Percentiles rank a stretch among this genome's conserved stretches.
These are phyloP conservation scores for Caryopteris hybrid DNA, from an alignment of 305 asterid genomes.

Conservation along the genomic window DNA sequence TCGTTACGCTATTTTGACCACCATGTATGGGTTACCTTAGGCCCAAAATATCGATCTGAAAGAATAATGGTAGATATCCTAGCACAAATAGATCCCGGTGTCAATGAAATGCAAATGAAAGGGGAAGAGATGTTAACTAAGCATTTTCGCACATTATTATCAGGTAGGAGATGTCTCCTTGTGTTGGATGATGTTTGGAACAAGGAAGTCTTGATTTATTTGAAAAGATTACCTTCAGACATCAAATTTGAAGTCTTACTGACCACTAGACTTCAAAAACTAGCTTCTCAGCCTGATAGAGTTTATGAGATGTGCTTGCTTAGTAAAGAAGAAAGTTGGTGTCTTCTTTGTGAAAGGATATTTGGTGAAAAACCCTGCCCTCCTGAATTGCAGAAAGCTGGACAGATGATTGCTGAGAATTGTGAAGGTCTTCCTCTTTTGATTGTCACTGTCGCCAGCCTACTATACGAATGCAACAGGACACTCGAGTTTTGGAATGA, in stretches of 20 bases:
- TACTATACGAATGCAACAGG: not conserved
- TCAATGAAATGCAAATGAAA: too few species aligned
- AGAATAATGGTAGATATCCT: too few species aligned
- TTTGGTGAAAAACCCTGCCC: not conserved
- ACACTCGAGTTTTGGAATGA: not conserved
- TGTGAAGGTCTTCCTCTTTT: constrained; percentile 15
- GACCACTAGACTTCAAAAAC: constrained; percentile 9
- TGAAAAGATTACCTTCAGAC: not conserved
- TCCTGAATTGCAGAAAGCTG: not conserved
- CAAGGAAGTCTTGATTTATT: not conserved
- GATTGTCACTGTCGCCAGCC: not conserved
- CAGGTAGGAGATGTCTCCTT: not conserved
- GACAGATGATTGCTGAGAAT: too few species aligned
- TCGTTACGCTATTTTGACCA: too few species aligned
- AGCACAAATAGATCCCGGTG: too few species aligned
- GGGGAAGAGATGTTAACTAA: not conserved
- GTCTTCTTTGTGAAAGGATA: not conserved
- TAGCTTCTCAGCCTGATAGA: too few species aligned
- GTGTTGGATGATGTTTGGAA: constrained; percentile 12
- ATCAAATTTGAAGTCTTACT: not conserved
- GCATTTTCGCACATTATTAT: not conserved
- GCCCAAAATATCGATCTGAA: too few species aligned
- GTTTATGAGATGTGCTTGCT: not conserved
- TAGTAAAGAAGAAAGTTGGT: constrained; percentile 5
- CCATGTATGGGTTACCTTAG: too few species aligned